Evolutionary conservation across 495 filamentous ascomycete species (phyloP), one percentile per base, ranked within the genome.

Genomic region (Aspergillus campestris): DNA sequence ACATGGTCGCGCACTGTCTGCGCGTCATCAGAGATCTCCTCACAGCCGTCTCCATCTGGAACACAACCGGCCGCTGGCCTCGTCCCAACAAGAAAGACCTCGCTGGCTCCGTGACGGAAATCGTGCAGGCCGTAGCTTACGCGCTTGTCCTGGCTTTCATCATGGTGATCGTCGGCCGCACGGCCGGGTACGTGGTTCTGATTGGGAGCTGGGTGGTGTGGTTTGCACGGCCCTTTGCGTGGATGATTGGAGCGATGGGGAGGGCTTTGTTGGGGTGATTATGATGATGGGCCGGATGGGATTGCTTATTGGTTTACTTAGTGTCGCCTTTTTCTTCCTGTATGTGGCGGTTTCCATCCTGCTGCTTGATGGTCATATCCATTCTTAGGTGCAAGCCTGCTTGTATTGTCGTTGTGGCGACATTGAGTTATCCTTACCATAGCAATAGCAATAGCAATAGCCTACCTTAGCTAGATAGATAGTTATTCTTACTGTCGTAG

Each of bases 121-220:
- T 69, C 8, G 52, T 63, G 3, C 67, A 68, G 38, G 64, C 66
- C 11, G 15, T 64, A 40, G 44, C 71, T 1, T 70, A 71, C 34
- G 44, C 70, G 8, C 49, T 63, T 6, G 50, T 66, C 35, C 56
- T 73, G 15, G 66, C 57, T 0, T 65, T 67, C 43, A 44, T 59
- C 3, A 53, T 58, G 12, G 42, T 68, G 39, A 28, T 71, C 12
- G 32, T 70, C 3, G 59, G 59, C 5, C 64, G 63, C 12, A 47
- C 56, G 31, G 57, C 62, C 3, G 56, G 61, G 8, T 70, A 67
- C 34, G 44, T 69, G 27, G 51, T 67, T 30, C 52, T 69, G 13
- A 51, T 71, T 29, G 60, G 59, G 3, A 62, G 55, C 32, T 73
- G 70, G 70, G 52, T 73, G 12, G 35, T 67, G 6, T 73, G 70